Conservation (phyloP, 257 asterid genomes). For the Gentiana macrophylla region DNA sequence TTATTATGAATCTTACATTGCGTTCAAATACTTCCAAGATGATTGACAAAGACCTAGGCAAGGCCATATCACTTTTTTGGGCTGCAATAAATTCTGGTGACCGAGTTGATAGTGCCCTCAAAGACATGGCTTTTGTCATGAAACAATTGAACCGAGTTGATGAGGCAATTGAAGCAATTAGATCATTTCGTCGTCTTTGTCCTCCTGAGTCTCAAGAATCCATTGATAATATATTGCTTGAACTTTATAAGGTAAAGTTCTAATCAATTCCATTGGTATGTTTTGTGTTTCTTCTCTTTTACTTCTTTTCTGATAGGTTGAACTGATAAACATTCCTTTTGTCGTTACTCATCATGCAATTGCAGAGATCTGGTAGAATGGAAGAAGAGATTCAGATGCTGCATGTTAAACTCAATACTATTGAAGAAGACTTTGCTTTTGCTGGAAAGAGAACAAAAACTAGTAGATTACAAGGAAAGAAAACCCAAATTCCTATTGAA, state of each 20-base stretch:
- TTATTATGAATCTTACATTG: not conserved
- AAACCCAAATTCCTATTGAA: slow-evolving; percentile 57
- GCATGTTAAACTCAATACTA: slow-evolving; percentile 45
- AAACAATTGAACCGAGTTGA: slow-evolving; percentile 73
- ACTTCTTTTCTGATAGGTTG: not conserved
- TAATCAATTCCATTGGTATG: not conserved
- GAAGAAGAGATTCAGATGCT: slow-evolving; percentile 70
- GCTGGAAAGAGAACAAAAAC: slow-evolving; percentile 64
- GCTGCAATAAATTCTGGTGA: slow-evolving; percentile 90
- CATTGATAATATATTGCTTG: slow-evolving; percentile 71
- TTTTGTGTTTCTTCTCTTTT: not conserved
- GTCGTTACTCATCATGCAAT: not conserved
- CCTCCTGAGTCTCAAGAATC: slow-evolving; percentile 78
- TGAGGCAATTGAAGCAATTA: slow-evolving; percentile 94
- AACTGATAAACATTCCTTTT: not conserved
- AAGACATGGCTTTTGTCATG: slow-evolving; percentile 97
- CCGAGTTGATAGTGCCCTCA: slow-evolving; percentile 84
- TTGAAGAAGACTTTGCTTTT: slow-evolving; percentile 63
- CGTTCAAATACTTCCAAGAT: slow-evolving; percentile 12
- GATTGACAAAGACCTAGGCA: slow-evolving; percentile 56
- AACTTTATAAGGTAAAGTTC: slow-evolving; percentile 61
- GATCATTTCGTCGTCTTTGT: slow-evolving; percentile 90
- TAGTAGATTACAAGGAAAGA: slow-evolving; percentile 88
- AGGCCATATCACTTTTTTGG: slow-evolving; percentile 87
- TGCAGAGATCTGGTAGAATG: slow-evolving; percentile 74